phyloP scores from a whole-genome alignment of 345 rosid genomes.

The Schrenkiella parvula region DNA sequence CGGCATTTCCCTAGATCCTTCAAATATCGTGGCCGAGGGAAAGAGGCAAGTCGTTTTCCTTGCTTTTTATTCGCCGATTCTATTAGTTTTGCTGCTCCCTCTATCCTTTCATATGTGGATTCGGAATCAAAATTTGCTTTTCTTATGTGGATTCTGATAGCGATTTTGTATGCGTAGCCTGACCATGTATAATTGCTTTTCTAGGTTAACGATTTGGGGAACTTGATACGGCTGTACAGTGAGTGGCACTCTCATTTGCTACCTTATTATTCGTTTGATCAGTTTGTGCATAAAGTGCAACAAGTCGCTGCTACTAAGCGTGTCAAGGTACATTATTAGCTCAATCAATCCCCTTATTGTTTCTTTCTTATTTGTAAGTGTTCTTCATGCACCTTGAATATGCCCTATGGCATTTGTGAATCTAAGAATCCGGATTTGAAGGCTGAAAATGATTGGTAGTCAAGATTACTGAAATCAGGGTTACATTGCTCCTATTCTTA shows the following conservation, averaged over 20 bases:
- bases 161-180: not conserved
- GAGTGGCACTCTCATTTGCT: conserved; percentile 85
- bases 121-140: not conserved
- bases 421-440: not conserved
- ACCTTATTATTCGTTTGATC: conserved; percentile 81
- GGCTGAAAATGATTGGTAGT: not conserved
- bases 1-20: conserved; percentile 83
- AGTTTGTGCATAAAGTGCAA: conserved; percentile 76
- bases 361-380: not conserved
- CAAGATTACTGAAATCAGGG: not conserved
- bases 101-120: not conserved
- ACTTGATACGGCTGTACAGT: conserved; percentile 64
- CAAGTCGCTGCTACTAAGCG: conserved; percentile 73
- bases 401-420: not conserved
- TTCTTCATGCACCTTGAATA: not conserved
- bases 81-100: not conserved
- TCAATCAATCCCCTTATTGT: not conserved
- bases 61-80: not conserved
- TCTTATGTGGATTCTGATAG: not conserved
- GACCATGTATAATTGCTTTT: not conserved
- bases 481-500: not conserved
- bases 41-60: conserved; percentile 49
- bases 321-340: conserved; percentile 54
- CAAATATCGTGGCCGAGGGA: conserved; percentile 75
- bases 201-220: conserved; percentile 78